Evolutionary conservation across 345 rosid genomes (phyloP), one percentile per base, ranked within the genome.

Genomic region (Eucalyptus grandis): DNA sequence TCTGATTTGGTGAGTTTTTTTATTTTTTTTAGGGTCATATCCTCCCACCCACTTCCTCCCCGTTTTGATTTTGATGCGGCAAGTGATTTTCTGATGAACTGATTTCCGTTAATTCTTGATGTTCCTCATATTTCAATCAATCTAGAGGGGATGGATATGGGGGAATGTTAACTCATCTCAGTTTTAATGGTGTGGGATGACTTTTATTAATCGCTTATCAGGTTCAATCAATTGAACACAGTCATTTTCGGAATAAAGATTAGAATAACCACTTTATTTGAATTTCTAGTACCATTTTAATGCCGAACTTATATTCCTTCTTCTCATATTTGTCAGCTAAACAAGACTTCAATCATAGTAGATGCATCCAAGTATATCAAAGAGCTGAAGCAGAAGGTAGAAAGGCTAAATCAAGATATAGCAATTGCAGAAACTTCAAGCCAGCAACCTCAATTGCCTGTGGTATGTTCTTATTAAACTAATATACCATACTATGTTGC

Each of bases 361-460:
- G 98, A 98, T 90, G 99, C 99, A 87, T 94, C 99, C 26, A 95
- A 95, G 90, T 97, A 96, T 91, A 98, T 98, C 85, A 89, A 91
- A 91, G 96, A 95, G 90, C 97, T 96, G 53, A 95, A 96, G 92
- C 91, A 94, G 53, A 98, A 95, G 90, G 98, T 96, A 44, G 95
- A 94, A 87, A 93, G 93, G 81, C 69, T 96, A 89, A 95, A 94
- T 92, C 93, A 93, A 89, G 98, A 93, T 86, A 91, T 94, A 49
- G 90, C 89, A 69, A 67, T 88, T 81, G 91, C 91, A 31, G 93
- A 93, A 80, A 51, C 93, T 88, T 94, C 97, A 51, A 88, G 47
- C 53, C 60, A 90, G 60, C 92, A 87, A 86, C 90, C 93, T 54
- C 72, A 89, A 37, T 86, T 90, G 87, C 95, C 97, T 31, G 49